phyloP scores from a whole-genome alignment of 179 eudicot species.

The Amaranthus tricolor region DNA sequence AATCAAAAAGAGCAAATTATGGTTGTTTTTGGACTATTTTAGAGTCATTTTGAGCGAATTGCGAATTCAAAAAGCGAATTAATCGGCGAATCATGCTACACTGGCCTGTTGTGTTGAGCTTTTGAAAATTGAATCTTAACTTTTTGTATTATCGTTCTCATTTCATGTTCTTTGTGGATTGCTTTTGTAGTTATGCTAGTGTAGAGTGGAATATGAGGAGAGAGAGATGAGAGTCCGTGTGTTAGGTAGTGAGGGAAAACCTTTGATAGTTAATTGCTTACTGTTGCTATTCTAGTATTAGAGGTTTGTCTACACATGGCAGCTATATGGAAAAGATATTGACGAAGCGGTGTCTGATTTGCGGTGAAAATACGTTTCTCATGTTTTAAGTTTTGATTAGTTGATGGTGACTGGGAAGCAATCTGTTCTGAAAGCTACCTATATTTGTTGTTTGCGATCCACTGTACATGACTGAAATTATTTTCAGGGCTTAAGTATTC shows the following conservation, averaged over 20 bases:
- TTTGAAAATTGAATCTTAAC: background rate
- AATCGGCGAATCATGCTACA: too few species aligned
- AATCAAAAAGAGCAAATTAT: too few species aligned
- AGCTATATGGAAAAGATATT: background rate
- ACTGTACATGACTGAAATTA: background rate
- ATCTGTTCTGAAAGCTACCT: background rate
- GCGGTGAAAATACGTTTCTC: background rate
- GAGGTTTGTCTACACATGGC: background rate
- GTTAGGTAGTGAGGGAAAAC: background rate
- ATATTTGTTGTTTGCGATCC: too few species aligned
- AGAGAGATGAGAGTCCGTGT: too few species aligned
- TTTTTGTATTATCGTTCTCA: background rate
- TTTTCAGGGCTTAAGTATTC: background rate
- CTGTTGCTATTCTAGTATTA: background rate
- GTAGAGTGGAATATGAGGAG: too few species aligned
- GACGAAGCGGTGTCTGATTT: background rate
- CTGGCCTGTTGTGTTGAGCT: slow-evolving; percentile 9
- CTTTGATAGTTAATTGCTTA: background rate
- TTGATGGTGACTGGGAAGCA: background rate
- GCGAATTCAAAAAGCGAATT: too few species aligned
- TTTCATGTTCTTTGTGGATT: background rate
- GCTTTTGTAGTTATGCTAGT: background rate
- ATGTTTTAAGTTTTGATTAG: background rate
- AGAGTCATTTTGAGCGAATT: too few species aligned
- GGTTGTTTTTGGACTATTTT: too few species aligned